phyloP scores from a whole-genome alignment of 495 filamentous ascomycete species.

The Aspergillus incahuasiensis region DNA sequence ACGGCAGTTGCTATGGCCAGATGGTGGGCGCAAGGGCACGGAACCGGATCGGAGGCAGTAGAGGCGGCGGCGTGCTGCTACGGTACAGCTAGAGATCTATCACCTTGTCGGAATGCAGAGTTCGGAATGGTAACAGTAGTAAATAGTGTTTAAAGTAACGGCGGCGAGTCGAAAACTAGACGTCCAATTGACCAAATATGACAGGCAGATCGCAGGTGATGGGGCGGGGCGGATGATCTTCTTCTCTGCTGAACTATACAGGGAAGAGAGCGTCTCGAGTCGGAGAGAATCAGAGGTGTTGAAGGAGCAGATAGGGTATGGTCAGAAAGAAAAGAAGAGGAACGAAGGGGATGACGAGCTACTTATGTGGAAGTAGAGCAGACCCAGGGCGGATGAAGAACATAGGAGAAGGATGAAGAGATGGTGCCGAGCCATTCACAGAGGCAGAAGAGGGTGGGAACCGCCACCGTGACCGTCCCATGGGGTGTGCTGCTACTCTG shows the following conservation, averaged over 20 bases:
- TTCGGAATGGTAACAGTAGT: slow-evolving; percentile 7
- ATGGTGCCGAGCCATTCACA: background rate
- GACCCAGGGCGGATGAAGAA: background rate
- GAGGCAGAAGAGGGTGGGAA: too few species aligned
- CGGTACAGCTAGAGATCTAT: slow-evolving; percentile 12
- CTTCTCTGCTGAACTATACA: slow-evolving; percentile 2
- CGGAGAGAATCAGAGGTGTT: background rate
- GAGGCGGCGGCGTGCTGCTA: slow-evolving; percentile 11
- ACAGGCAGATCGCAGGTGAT: slow-evolving; percentile 5
- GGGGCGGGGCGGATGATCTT: background rate
- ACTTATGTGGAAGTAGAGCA: too few species aligned
- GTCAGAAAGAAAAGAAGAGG: background rate
- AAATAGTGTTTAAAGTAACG: slow-evolving; percentile 16
- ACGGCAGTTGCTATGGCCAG: slow-evolving; percentile 5
- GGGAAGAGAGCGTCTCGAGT: background rate
- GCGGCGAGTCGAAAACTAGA: slow-evolving; percentile 1
- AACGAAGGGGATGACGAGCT: background rate
- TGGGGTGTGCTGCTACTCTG: too few species aligned
- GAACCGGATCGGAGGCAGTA: background rate
- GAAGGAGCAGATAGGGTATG: background rate
- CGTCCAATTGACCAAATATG: slow-evolving; percentile 8
- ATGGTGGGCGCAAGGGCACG: slow-evolving; percentile 18
- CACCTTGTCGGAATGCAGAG: slow-evolving; percentile 3
- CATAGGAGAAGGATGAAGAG: background rate
- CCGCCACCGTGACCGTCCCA: too few species aligned